Percentiles rank a stretch among this genome's conserved stretches.
phyloP scores from a whole-genome alignment of 495 filamentous ascomycete genomes.

The Bacidia rubella region DNA sequence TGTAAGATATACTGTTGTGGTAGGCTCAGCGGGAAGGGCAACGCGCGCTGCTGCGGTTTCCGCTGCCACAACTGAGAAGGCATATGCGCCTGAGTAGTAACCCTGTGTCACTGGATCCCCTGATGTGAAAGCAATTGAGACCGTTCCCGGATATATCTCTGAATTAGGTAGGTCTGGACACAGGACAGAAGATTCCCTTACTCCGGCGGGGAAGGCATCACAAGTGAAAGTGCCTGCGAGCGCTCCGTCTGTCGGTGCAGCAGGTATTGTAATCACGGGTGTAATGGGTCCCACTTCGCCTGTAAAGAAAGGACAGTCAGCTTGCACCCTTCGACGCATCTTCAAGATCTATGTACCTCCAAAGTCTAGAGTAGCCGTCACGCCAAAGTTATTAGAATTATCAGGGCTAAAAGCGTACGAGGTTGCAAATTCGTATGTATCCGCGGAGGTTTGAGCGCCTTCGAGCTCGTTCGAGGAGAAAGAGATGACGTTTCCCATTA shows the following conservation, averaged over 20 bases:
- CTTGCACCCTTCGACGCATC: neutral
- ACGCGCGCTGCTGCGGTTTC: neutral
- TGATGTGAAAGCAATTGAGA: neutral
- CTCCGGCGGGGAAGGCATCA: slow-evolving; percentile 1
- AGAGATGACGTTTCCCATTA: slow-evolving; percentile 2
- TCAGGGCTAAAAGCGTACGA: slow-evolving; percentile 3
- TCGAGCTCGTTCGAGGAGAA: neutral
- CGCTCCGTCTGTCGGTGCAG: slow-evolving; percentile 1
- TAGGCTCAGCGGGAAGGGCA: neutral
- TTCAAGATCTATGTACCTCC: neutral
- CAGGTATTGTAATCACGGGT: neutral
- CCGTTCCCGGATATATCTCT: neutral
- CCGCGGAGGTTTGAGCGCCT: neutral
- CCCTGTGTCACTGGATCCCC: neutral
- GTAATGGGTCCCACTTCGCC: slow-evolving; percentile 1
- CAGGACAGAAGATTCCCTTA: slow-evolving; percentile 2
- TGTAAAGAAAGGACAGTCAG: neutral
- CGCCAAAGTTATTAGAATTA: neutral
- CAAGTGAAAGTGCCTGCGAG: neutral
- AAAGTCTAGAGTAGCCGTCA: neutral
- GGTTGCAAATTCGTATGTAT: neutral
- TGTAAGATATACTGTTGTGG: slow-evolving; percentile 8
- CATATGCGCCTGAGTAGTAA: slow-evolving; percentile 1
- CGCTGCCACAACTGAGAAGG: neutral
- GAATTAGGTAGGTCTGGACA: neutral